phyloP scores from a whole-genome alignment of 2,329 filamentous ascomycete species.

The Ramichloridium luteum region DNA sequence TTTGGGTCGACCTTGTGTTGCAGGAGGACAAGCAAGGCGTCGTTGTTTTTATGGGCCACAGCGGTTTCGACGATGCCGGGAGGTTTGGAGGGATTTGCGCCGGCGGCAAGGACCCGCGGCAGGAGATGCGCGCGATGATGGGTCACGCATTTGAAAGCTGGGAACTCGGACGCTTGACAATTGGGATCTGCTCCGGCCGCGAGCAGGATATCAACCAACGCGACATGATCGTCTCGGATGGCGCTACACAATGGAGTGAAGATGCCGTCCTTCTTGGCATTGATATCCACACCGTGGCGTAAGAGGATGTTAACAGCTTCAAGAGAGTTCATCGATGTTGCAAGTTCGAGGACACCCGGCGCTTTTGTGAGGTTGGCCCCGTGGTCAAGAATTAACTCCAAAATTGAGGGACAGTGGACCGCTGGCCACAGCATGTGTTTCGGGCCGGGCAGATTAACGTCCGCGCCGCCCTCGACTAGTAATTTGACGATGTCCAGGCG shows the following conservation, averaged over 20 bases:
- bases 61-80: slow-evolving; percentile 56
- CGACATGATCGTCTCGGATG: slow-evolving; percentile 52
- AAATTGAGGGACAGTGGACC: slow-evolving; percentile 45
- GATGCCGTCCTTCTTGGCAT: slow-evolving; percentile 50
- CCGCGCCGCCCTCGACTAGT: slow-evolving; percentile 47
- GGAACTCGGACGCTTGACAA: slow-evolving; percentile 49
- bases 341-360: slow-evolving; percentile 55
- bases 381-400: slow-evolving; percentile 41
- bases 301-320: slow-evolving; percentile 50
- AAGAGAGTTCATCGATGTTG: slow-evolving; percentile 49
- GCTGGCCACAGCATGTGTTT: slow-evolving; percentile 52
- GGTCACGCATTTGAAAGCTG: slow-evolving; percentile 56
- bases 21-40: slow-evolving; percentile 49
- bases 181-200: slow-evolving; percentile 41
- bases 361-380: slow-evolving; percentile 48
- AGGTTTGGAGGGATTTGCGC: slow-evolving; percentile 46
- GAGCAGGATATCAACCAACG: slow-evolving; percentile 50
- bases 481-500: slow-evolving; percentile 45
- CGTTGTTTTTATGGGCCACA: slow-evolving; percentile 48
- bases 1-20: slow-evolving; percentile 50
- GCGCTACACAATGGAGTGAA: slow-evolving; percentile 58
- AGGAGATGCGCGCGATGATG: slow-evolving; percentile 52
- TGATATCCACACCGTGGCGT: slow-evolving; percentile 48
- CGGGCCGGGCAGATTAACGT: slow-evolving; percentile 49
- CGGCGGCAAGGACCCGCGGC: slow-evolving; percentile 46